phyloP scores from a whole-genome alignment of 768 basidiomycete species.

The Tricholoma matsutake region DNA sequence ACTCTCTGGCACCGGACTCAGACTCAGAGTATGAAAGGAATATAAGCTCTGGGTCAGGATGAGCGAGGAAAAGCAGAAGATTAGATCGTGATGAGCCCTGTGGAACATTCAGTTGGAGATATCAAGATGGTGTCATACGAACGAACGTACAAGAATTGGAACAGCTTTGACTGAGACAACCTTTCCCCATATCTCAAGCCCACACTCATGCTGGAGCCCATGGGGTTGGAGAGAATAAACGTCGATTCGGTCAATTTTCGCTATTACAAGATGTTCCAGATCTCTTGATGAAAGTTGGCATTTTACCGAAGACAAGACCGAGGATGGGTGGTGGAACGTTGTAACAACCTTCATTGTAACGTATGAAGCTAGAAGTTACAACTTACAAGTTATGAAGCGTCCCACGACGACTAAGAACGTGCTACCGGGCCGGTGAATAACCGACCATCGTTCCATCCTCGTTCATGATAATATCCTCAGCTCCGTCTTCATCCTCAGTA shows the following conservation, averaged over 20 bases:
- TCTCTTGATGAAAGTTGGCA: constrained; percentile 54
- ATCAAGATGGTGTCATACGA: constrained; percentile 4
- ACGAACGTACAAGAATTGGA: constrained; percentile 46
- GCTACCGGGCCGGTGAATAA: not conserved
- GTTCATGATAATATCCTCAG: constrained; percentile 44
- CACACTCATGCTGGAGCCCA: constrained; percentile 59
- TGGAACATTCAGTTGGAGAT: constrained; percentile 9
- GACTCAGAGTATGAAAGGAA: constrained; percentile 52
- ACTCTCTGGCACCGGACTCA: constrained; percentile 27
- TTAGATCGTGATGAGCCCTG: constrained; percentile 42
- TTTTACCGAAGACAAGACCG: constrained; percentile 67
- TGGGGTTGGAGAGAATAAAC: constrained; percentile 62
- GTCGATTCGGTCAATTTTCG: constrained; percentile 63
- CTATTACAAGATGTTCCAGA: constrained; percentile 65
- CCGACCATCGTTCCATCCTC: constrained; percentile 55
- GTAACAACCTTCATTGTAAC: constrained; percentile 55
- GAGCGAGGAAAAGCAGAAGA: constrained; percentile 67
- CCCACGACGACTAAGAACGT: no score
- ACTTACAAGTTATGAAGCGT: no score
- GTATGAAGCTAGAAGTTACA: no score
- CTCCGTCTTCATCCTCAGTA: constrained; percentile 14
- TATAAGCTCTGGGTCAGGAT: constrained; percentile 72
- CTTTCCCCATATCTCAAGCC: constrained; percentile 67
- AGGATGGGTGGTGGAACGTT: constrained; percentile 76
- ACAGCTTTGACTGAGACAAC: constrained; percentile 54